Base-by-base conservation (phyloP, 208 protist genomes). In the Novymonas esmeraldas region DNA sequence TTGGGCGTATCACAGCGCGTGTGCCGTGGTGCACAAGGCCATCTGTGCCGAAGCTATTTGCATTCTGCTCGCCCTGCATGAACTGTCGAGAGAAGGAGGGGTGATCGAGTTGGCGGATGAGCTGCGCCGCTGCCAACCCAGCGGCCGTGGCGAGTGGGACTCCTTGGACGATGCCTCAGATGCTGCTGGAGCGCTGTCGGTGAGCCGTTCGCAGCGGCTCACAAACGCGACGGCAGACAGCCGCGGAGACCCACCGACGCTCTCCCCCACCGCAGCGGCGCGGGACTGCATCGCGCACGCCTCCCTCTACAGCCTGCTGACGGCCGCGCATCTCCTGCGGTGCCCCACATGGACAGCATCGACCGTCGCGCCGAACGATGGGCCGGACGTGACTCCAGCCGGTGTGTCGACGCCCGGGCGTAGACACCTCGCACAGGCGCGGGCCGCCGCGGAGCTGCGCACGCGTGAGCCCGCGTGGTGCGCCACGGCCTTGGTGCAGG, bases 281-380 rank as follows among this genome's bases (percentile, higher is more conserved):
- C 63, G 64, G 33, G 29, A 26, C 36, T 70, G 56, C 50, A 36
- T 82, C 20, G 48, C 39, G 14, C 2, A 39, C 14, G 68, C 62
- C 10, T 67, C 69, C 26, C 24, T 31, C 44, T 48, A 78, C 38
- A 59, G 63, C 6, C 56, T 81, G 0, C 54, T 70, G 36, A 84
- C 79, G 7, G 79, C 75, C 2, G 55, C 68, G 0, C 79, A 84
- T 55, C 51, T 84, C 16, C 67, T 84, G n/a, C 67, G 70, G 42
- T 84, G 79, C 52, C 64, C 56, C 26, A 52, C 72, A 14, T 71
- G 64, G 72, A 70, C 72, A n/a, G 61, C 75, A 5, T 41, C 58
- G 0, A 57, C 50, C 11, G 57, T 66, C n/a, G 16, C 31, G 2
- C 28, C 31, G 14, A 9, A 11, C 14, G 16, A 45, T 54, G 20